Evolutionary conservation across 164 flowering plant species (phyloP).

Genomic region (Pachysandra terminalis): DNA sequence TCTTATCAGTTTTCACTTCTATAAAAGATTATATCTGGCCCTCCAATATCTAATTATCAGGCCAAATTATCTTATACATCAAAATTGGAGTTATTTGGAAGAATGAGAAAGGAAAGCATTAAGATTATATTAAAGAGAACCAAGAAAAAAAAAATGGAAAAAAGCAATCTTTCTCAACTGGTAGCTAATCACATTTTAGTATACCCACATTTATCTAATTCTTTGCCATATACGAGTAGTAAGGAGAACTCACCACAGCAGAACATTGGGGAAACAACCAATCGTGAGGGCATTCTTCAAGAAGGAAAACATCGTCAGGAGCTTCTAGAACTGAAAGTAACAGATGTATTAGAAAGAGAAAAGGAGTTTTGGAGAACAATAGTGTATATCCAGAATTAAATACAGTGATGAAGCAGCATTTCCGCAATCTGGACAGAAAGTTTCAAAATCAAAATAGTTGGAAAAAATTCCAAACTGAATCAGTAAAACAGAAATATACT

Average conservation of each 20-base stretch:
- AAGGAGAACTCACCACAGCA: conserved; percentile 73
- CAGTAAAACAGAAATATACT: no score
- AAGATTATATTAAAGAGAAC: neutral
- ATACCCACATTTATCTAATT: neutral
- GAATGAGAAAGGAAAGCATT: neutral
- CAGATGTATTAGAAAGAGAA: neutral
- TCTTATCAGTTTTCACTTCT: neutral
- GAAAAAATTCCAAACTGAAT: no score
- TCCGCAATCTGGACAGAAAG: no score
- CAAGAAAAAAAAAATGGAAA: neutral
- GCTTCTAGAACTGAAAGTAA: conserved; percentile 54
- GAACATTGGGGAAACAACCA: conserved; percentile 96
- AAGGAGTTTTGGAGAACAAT: neutral
- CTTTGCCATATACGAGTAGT: neutral
- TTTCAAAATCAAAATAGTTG: no score
- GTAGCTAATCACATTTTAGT: neutral
- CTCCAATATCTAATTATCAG: neutral
- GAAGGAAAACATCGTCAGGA: conserved; percentile 62
- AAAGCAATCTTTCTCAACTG: neutral
- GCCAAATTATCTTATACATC: neutral
- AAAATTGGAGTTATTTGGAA: neutral
- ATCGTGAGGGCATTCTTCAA: conserved; percentile 93
- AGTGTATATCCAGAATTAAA: neutral
- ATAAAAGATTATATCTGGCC: neutral
- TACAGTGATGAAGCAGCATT: neutral